Evolutionary conservation across 2,329 filamentous ascomycete genomes (phyloP), one percentile per base, ranked within the genome.

Genomic region (Aspergillus novoparasiticus): DNA sequence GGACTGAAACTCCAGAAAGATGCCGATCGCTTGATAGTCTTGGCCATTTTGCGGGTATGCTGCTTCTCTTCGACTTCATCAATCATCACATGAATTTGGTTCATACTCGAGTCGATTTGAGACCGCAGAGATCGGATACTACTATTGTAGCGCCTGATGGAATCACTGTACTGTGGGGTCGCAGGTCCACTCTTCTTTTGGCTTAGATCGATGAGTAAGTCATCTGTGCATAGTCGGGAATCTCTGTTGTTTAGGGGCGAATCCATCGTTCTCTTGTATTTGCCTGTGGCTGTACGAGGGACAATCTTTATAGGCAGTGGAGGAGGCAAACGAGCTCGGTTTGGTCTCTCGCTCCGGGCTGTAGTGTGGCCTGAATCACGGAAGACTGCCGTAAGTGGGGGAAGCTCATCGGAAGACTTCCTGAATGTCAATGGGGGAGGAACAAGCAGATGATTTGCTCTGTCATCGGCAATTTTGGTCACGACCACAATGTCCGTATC

Each of bases 1-100:
- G 74, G 73, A 23, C 68, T 72, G 48, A 80, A 80, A 23, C 71
- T 79, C 78, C 79, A 80, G 60, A 79, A 80, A 0, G 78, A 80
- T 1, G 69, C 69, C 6, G 74, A 71, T 2, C 75, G 76, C 6
- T 68, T 67, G 57, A 74, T 64, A 19, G 57, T 68, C 57, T 69
- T 73, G 3, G 71, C 71, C 34, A 65, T 58, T 60, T 70, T 59
- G 32, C 70, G 71, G 50, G 70, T 41, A 23, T 68, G 62, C 61
- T 76, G 75, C 2, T 73, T 28, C 10, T 70, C 62, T 2, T 57
- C 58, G n/a, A 73, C 64, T 2, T 72, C 65, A 3, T 69, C 67
- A 4, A 78, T 68, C 2, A 75, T 64, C 2, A 59, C 26, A 5
- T 73, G 68, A 23, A 80, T 66, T 1, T 68, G 63, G 1, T 65